Evolutionary conservation across 2,329 filamentous ascomycete species (phyloP).

Genomic region (Cladobotryum mycophilum): DNA sequence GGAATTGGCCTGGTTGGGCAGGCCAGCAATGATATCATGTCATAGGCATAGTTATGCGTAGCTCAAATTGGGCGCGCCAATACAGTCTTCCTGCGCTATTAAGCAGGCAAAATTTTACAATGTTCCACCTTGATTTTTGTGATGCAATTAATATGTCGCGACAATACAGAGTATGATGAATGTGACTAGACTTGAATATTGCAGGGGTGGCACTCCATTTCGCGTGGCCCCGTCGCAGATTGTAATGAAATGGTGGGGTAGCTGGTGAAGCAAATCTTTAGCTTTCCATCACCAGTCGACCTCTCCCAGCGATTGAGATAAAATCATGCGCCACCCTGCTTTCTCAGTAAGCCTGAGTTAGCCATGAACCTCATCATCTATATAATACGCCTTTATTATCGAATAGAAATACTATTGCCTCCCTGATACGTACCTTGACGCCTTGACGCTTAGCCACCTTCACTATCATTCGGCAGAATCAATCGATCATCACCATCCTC

Average conservation of each 20-base stretch:
- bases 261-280: too few relatives aligned
- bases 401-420: slow-evolving; percentile 1
- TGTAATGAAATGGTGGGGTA: too few relatives aligned
- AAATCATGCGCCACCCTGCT: background rate
- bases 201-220: too few relatives aligned
- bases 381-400: background rate
- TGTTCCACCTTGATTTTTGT: too few relatives aligned
- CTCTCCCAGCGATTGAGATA: too few relatives aligned
- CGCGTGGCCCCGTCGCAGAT: too few relatives aligned
- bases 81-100: background rate
- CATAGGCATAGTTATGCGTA: background rate
- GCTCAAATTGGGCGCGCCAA: background rate
- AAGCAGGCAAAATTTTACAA: background rate
- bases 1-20: background rate
- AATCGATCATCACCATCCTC: too few relatives aligned
- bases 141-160: too few relatives aligned
- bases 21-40: background rate
- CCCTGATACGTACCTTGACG: background rate
- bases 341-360: background rate
- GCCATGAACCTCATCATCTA: slow-evolving; percentile 1
- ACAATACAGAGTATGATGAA: too few relatives aligned
- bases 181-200: too few relatives aligned
- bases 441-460: background rate
- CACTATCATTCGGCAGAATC: background rate
- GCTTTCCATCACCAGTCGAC: too few relatives aligned